phyloP scores from a whole-genome alignment of 257 asterid species.

The Datura wrightii region DNA sequence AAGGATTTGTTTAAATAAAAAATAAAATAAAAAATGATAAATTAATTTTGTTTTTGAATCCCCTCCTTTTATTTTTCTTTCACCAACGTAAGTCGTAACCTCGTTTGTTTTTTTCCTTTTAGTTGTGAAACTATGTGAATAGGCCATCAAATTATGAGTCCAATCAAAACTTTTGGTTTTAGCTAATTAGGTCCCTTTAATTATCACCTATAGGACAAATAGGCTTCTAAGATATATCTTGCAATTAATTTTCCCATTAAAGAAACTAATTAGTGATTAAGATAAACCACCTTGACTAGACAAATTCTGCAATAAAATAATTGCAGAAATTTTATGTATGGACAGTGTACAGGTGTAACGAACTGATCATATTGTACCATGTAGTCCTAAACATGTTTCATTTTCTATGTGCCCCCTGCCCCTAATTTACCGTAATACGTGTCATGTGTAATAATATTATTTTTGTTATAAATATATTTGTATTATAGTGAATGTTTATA shows the following conservation, averaged over 20 bases:
- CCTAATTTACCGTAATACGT: slow-evolving; percentile 18
- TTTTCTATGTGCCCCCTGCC: slow-evolving; percentile 25
- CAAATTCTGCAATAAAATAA: slow-evolving; percentile 47
- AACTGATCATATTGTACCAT: not conserved
- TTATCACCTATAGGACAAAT: slow-evolving; percentile 33
- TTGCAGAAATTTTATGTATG: slow-evolving; percentile 13
- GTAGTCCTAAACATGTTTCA: slow-evolving; percentile 29
- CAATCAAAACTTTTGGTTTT: slow-evolving; percentile 36
- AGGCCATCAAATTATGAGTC: slow-evolving; percentile 44
- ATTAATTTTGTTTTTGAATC: no score
- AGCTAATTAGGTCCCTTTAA: slow-evolving; percentile 29
- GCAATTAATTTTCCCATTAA: slow-evolving; percentile 39
- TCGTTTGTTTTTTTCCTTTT: not conserved
- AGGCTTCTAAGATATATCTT: slow-evolving; percentile 30
- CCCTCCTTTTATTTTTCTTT: no score
- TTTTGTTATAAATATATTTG: no score
- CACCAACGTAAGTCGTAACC: not conserved
- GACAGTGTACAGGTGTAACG: not conserved
- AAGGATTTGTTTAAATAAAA: no score
- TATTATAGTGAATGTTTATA: no score
- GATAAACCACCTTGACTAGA: slow-evolving; percentile 46
- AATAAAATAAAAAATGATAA: no score
- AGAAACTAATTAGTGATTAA: slow-evolving; percentile 42
- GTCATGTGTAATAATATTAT: not conserved
- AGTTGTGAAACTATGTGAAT: not conserved